phyloP scores from a whole-genome alignment of 352 stramenopile species.

The Pythium rhizo-oryzae region DNA sequence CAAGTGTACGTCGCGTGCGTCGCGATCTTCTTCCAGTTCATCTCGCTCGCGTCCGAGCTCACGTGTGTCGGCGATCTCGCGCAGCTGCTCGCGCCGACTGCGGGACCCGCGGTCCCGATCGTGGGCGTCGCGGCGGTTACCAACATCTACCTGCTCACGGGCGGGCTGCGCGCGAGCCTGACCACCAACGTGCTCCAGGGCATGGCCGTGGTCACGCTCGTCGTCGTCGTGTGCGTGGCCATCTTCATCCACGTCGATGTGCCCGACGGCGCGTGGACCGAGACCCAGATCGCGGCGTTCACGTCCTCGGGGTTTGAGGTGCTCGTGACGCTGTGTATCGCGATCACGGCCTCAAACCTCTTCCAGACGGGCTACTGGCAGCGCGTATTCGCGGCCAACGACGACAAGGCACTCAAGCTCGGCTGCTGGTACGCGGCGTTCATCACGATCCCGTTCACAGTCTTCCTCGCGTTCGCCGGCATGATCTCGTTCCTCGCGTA shows the following conservation, averaged over 20 bases:
- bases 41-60: conserved; percentile 74
- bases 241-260: conserved; percentile 63
- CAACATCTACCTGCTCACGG: conserved; percentile 76
- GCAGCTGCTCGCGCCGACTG: conserved; percentile 46
- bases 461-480: conserved; percentile 60
- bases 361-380: conserved; percentile 87
- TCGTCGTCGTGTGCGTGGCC: conserved; percentile 62
- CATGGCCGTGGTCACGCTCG: conserved; percentile 56
- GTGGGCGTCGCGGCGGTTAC: conserved; percentile 64
- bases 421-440: conserved; percentile 27
- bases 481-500: conserved; percentile 75
- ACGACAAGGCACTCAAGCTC: conserved; percentile 29
- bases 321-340: conserved; percentile 72
- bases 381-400: conserved; percentile 63
- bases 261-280: conserved; percentile 49
- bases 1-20: conserved; percentile 70
- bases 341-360: conserved; percentile 61
- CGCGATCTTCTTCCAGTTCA: conserved; percentile 83
- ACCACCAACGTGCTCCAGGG: conserved; percentile 79
- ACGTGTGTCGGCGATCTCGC: conserved; percentile 61
- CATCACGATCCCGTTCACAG: conserved; percentile 72
- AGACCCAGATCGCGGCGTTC: conserved; percentile 63
- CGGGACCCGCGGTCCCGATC: conserved; percentile 61
- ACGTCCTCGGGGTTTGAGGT: conserved; percentile 67
- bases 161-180: conserved; percentile 70